These are phyloP conservation scores for Chrysopogon serrulatus DNA, from an alignment of 176 grass and related monocot genomes.

Conservation along the genomic window DNA sequence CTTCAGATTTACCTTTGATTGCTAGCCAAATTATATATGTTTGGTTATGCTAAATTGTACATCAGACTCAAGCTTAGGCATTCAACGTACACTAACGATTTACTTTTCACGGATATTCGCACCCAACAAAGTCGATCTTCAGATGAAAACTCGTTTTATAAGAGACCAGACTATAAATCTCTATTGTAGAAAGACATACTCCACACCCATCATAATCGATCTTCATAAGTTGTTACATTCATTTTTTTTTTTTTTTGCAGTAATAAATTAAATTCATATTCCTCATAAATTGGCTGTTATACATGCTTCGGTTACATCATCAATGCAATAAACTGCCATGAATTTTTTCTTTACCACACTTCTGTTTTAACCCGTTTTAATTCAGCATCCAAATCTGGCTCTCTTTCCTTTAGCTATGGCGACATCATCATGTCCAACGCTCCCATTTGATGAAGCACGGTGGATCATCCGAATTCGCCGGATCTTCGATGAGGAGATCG, in stretches of 20 bases:
- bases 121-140: no score
- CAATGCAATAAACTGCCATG: not conserved
- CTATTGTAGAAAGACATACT: not conserved
- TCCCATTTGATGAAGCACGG: slow-evolving; percentile 48
- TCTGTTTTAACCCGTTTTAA: not conserved
- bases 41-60: no score
- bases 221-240: no score
- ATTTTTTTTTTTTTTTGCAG: no score
- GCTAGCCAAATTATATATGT: no score
- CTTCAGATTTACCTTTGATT: no score
- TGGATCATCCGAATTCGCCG: slow-evolving; percentile 56
- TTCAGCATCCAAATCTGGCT: not conserved
- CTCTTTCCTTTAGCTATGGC: not conserved
- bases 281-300: not conserved
- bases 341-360: not conserved
- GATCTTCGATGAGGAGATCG: slow-evolving; percentile 55
- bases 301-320: not conserved
- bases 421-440: not conserved
- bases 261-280: not conserved
- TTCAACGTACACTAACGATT: no score
- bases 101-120: no score
- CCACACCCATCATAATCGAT: no score
- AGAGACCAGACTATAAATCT: no score
- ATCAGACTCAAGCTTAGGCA: no score
- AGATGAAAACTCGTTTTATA: no score